phyloP scores from a whole-genome alignment of 2,329 filamentous ascomycete genomes.

The Purpureocillium takamizusanense region DNA sequence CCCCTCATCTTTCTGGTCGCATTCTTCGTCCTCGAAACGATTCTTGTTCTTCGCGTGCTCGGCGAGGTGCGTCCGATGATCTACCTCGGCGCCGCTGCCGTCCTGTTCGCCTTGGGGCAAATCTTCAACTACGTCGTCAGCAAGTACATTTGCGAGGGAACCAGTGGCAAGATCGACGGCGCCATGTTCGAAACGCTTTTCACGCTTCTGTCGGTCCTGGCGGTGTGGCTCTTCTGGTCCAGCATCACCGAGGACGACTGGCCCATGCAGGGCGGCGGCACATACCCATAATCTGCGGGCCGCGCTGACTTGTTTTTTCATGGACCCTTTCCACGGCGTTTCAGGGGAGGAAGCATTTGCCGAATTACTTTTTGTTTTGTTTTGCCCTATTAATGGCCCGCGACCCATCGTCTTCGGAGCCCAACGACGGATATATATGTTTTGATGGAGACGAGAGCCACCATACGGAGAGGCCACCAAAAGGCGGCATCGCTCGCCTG shows the following conservation, averaged over 20 bases:
- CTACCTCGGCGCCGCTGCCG: slow-evolving; percentile 62
- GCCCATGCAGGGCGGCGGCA: slow-evolving; percentile 49
- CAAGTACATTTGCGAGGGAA: slow-evolving; percentile 78
- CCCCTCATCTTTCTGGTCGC: slow-evolving; percentile 83
- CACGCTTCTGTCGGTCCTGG: slow-evolving; percentile 73
- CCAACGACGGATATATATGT: slow-evolving; percentile 5
- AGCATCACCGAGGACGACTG: slow-evolving; percentile 99
- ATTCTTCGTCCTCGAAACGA: slow-evolving; percentile 75
- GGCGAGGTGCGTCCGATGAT: slow-evolving; percentile 90
- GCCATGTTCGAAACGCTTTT: slow-evolving; percentile 90
- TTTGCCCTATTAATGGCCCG: slow-evolving; percentile 4
- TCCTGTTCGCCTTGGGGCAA: slow-evolving; percentile 87
- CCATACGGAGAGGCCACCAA: background rate
- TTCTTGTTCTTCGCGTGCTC: slow-evolving; percentile 77
- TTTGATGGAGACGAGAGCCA: slow-evolving; percentile 4
- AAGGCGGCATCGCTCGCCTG: background rate
- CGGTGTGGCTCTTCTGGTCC: slow-evolving; percentile 94
- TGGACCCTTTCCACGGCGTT: slow-evolving; percentile 12
- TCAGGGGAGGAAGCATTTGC: slow-evolving; percentile 11
- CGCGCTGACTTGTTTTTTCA: slow-evolving; percentile 1
- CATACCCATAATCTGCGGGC: slow-evolving; percentile 26
- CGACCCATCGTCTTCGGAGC: background rate
- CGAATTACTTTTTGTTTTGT: slow-evolving; percentile 9
- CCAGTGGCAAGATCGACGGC: slow-evolving; percentile 80
- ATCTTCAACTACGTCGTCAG: slow-evolving; percentile 95